phyloP scores from a whole-genome alignment of 164 flowering plant genomes.

The Chloranthus sessilifolius region DNA sequence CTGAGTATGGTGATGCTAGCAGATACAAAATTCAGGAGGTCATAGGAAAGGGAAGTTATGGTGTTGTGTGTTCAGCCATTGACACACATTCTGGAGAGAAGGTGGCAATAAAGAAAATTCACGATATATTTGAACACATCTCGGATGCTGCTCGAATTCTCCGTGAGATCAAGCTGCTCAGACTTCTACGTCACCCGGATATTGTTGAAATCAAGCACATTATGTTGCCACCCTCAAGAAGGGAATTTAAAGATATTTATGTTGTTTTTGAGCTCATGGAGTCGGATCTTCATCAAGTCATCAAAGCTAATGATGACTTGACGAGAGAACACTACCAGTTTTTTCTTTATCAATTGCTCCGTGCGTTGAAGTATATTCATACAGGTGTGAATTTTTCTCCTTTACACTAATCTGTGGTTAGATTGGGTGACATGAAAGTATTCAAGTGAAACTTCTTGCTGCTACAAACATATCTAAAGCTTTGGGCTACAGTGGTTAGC shows the following conservation, averaged over 20 bases:
- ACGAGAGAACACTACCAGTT: slow-evolving; percentile 86
- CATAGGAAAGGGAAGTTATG: slow-evolving; percentile 21
- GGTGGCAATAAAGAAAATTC: slow-evolving; percentile 22
- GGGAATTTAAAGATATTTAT: slow-evolving; percentile 84
- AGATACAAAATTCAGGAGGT: slow-evolving; percentile 18
- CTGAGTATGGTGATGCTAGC: slow-evolving; percentile 18
- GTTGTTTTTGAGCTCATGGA: slow-evolving; percentile 97
- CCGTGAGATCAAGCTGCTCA: slow-evolving; percentile 87
- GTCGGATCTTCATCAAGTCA: slow-evolving; percentile 91
- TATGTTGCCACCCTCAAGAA: slow-evolving; percentile 83
- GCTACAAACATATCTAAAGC: not conserved
- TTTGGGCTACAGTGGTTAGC: too few species aligned
- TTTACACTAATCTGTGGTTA: too few species aligned
- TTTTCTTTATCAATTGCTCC: slow-evolving; percentile 85
- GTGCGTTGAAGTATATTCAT: slow-evolving; percentile 87
- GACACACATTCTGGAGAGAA: slow-evolving; percentile 20
- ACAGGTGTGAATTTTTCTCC: slow-evolving; percentile 40
- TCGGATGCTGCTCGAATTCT: slow-evolving; percentile 84
- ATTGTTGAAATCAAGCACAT: slow-evolving; percentile 91
- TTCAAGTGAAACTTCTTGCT: too few species aligned
- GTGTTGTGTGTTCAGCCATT: slow-evolving; percentile 21
- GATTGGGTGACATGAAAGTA: too few species aligned
- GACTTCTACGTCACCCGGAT: slow-evolving; percentile 88
- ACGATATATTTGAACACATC: slow-evolving; percentile 20
- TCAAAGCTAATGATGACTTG: slow-evolving; percentile 88